Evolutionary conservation across 805 yeast species (phyloP), one percentile per base, ranked within the genome.

Genomic region (Candida stauntonica): DNA sequence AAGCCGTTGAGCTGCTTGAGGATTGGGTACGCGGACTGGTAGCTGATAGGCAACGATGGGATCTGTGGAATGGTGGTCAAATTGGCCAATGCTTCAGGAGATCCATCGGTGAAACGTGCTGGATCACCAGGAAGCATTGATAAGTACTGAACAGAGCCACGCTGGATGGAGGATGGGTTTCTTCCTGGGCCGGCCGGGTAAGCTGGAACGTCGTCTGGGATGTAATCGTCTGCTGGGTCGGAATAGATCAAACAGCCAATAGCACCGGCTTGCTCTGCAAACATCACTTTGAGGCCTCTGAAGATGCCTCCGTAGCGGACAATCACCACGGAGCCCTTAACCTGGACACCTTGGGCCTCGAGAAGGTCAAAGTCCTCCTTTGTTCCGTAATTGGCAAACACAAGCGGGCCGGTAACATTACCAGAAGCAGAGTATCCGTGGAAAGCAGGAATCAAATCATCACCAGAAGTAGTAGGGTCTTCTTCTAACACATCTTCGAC

Each of bases 111-210:
- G 40, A 54, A 55, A 42, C 60, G 50, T 0, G 88, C 74, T 14
- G 93, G 93, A 53, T 83, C 93, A 24, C 93, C 93, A 1, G 89
- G 88, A 4, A 68, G 63, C 33, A 57, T 58, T 5, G 83, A 70
- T 23, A 81, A 60, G 52, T 73, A 83, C 57, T 74, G 77, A 5
- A 80, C 84, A 30, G 86, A 77, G 1, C 93, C 93, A 50, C 93
- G 69, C 63, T 84, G 89, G 21, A 85, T 80, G 12, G 83, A 64
- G 6, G 82, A 74, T 26, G 89, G 89, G 54, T 84, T 78, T 46
- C 93, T 70, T 1, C 89, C 88, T 1, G 82, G 83, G 2, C 93
- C 93, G 3, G 75, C 57, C 3, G 93, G 94, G 49, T 84, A 84
- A 3, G 86, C 64, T 47, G 71, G 60, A 54, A 67, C 78, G 5